A percentile compares a stretch with the other conserved stretches of the same genome.
Conservation (phyloP, 805 yeast genomes). For the Pichia nanzhaoensis region DNA sequence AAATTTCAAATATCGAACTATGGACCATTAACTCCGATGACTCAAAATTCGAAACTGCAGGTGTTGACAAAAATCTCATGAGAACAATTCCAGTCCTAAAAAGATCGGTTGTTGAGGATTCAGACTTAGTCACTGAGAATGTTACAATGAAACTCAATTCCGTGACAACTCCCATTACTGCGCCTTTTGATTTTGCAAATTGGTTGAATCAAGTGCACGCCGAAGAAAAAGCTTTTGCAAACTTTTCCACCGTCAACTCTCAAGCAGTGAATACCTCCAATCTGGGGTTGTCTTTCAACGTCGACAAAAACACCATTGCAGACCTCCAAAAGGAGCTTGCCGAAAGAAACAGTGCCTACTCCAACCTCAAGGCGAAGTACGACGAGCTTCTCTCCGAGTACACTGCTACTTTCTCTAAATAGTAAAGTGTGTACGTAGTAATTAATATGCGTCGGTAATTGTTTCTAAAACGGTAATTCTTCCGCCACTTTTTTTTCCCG, state of each 20-base stretch:
- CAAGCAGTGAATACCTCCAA: slow-evolving; percentile 15
- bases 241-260: slow-evolving; percentile 36
- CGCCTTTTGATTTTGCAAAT: slow-evolving; percentile 34
- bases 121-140: slow-evolving; percentile 38
- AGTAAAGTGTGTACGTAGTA: background rate
- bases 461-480: too few species aligned
- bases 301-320: slow-evolving; percentile 5
- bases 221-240: slow-evolving; percentile 48
- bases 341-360: slow-evolving; percentile 9
- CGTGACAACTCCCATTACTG: slow-evolving; percentile 12
- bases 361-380: slow-evolving; percentile 13
- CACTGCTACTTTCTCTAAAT: slow-evolving; percentile 9
- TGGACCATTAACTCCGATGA: slow-evolving; percentile 17
- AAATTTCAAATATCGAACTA: slow-evolving; percentile 22
- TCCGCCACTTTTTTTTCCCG: too few species aligned
- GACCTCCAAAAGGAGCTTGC: slow-evolving; percentile 9
- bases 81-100: slow-evolving; percentile 58
- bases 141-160: slow-evolving; percentile 32
- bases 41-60: slow-evolving; percentile 13
- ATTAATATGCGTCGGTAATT: too few species aligned
- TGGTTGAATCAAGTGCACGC: slow-evolving; percentile 43
- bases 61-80: slow-evolving; percentile 29
- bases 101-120: slow-evolving; percentile 44
- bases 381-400: slow-evolving; percentile 16
- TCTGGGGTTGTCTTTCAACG: slow-evolving; percentile 4